These are phyloP conservation scores for Penicillium robsamsonii DNA, from an alignment of 495 filamentous ascomycete genomes.

Conservation along the genomic window DNA sequence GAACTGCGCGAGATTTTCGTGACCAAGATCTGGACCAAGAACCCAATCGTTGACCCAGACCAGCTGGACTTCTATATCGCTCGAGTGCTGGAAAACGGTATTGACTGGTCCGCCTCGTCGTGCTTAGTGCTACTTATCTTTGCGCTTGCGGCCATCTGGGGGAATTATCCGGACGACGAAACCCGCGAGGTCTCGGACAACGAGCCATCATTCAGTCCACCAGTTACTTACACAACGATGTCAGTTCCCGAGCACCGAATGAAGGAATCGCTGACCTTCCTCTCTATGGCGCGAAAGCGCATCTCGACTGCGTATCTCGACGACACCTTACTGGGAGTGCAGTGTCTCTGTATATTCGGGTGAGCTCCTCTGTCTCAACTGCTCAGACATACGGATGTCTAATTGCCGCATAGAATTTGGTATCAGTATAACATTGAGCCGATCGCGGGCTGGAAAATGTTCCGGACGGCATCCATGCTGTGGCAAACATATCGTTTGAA, in stretches of 20 bases:
- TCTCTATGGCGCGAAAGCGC: constrained; percentile 36
- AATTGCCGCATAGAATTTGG: constrained; percentile 30
- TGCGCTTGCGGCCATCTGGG: constrained; percentile 38
- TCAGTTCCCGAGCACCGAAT: constrained; percentile 25
- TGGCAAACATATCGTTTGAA: constrained; percentile 39
- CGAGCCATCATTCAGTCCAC: constrained; percentile 18
- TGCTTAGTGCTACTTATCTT: constrained; percentile 37
- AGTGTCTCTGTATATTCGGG: constrained; percentile 42
- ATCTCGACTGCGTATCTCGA: constrained; percentile 34
- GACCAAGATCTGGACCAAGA: constrained; percentile 32
- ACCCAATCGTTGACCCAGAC: constrained; percentile 28
- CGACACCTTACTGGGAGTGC: constrained; percentile 33
- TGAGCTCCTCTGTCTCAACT: constrained; percentile 11
- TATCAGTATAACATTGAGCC: constrained; percentile 43
- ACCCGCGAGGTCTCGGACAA: constrained; percentile 21
- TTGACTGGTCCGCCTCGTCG: constrained; percentile 34
- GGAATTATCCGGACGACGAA: constrained; percentile 34
- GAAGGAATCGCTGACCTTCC: constrained; percentile 29
- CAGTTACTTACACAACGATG: constrained; percentile 24
- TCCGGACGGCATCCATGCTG: constrained; percentile 39
- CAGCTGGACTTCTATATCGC: constrained; percentile 28
- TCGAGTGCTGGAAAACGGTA: constrained; percentile 28
- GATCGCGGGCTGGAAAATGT: constrained; percentile 39
- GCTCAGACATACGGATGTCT: constrained; percentile 2
- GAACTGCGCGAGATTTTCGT: constrained; percentile 30